Conservation (phyloP, 1,284 basidiomycete species). For the Golubevia pallescens region DNA sequence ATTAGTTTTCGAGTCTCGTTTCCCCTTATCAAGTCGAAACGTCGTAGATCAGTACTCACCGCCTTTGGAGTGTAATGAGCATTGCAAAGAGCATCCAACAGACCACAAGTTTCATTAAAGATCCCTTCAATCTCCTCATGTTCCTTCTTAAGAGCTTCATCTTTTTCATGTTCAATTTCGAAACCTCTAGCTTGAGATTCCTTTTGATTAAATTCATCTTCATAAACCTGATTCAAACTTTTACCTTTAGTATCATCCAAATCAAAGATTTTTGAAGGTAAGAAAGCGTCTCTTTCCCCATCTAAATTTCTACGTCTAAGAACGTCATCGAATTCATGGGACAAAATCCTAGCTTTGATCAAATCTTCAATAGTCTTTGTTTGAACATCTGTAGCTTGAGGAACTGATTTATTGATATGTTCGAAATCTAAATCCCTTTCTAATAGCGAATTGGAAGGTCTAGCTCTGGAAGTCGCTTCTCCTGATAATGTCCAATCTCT, state of each 20-base stretch:
- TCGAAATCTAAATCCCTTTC: slow-evolving; percentile 61
- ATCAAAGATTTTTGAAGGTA: slow-evolving; percentile 47
- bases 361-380: slow-evolving; percentile 51
- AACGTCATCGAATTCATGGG: slow-evolving; percentile 57
- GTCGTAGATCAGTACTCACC: not conserved
- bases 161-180: not conserved
- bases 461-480: slow-evolving; percentile 37
- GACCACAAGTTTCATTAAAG: not conserved
- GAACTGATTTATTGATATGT: slow-evolving; percentile 42
- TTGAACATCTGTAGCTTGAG: slow-evolving; percentile 53
- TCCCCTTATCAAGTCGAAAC: not conserved
- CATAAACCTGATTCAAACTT: not conserved
- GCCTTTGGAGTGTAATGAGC: slow-evolving; percentile 4
- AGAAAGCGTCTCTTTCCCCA: slow-evolving; percentile 38
- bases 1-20: no score
- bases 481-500: slow-evolving; percentile 62
- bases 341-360: slow-evolving; percentile 59
- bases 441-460: slow-evolving; percentile 52
- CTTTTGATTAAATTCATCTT: not conserved
- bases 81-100: slow-evolving; percentile 2
- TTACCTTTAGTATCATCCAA: slow-evolving; percentile 52
- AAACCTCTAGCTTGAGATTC: not conserved
- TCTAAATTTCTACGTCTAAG: slow-evolving; percentile 25
- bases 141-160: not conserved
- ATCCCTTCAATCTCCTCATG: slow-evolving; percentile 1